Conservation (phyloP, 2,329 filamentous ascomycete genomes). For the Sclerotinia spermophila region DNA sequence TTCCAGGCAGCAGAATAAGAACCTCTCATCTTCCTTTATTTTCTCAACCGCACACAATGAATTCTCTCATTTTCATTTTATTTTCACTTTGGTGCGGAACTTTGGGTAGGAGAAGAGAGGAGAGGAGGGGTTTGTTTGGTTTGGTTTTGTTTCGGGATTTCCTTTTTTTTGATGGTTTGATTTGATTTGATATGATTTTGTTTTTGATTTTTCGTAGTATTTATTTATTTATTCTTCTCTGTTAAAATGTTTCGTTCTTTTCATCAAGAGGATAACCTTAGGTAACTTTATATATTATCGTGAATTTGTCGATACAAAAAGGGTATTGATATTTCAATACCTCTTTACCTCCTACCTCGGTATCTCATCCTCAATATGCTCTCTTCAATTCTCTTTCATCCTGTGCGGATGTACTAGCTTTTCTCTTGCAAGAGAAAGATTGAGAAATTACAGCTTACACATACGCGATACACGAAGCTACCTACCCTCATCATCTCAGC, state of each 20-base stretch:
- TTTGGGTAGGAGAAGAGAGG: background rate
- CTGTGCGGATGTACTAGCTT: background rate
- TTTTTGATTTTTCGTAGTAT: background rate
- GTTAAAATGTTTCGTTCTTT: background rate
- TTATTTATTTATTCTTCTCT: background rate
- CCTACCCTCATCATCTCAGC: background rate
- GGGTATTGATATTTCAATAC: background rate
- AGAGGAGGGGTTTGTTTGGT: no score
- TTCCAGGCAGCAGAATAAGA: slow-evolving; percentile 19
- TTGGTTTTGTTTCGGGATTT: background rate
- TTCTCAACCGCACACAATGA: background rate
- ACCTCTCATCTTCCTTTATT: background rate
- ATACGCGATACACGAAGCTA: background rate
- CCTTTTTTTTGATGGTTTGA: background rate
- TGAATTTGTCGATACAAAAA: background rate
- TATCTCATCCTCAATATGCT: background rate
- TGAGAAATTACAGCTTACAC: background rate
- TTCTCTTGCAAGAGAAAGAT: background rate
- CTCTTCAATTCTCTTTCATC: background rate
- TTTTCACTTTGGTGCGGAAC: background rate
- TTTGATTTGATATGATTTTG: background rate
- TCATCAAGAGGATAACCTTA: background rate
- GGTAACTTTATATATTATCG: background rate
- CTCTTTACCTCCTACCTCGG: background rate
- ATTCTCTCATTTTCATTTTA: background rate